Percentiles rank a stretch among this genome's conserved stretches.
Conservation (phyloP, 139 green algal species). For the Closterium sp. region DNA sequence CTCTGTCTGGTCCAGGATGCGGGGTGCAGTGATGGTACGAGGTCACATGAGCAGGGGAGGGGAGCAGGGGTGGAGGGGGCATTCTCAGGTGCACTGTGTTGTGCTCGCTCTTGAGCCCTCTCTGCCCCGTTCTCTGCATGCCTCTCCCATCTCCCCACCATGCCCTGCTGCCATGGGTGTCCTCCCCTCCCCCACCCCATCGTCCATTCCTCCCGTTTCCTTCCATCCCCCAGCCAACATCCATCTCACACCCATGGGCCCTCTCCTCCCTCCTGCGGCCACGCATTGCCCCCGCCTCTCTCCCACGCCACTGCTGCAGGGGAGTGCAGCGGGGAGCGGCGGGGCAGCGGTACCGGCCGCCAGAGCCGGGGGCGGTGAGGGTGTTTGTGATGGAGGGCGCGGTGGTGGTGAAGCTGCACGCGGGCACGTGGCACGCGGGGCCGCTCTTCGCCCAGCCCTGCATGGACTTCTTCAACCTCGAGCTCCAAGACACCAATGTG, state of each 20-base stretch:
- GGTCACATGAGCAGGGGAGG: too few relatives aligned
- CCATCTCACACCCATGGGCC: too few relatives aligned
- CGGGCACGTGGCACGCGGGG: slow-evolving; percentile 75
- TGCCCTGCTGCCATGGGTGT: too few relatives aligned
- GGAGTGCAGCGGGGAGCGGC: slow-evolving; percentile 1
- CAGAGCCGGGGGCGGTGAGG: slow-evolving; percentile 20
- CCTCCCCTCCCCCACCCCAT: too few relatives aligned
- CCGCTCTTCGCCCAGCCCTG: slow-evolving; percentile 66
- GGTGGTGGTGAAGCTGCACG: slow-evolving; percentile 74
- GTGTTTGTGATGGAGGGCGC: slow-evolving; percentile 31
- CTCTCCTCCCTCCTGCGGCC: not conserved
- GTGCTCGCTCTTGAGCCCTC: too few relatives aligned
- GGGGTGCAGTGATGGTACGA: not conserved
- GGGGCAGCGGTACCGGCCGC: slow-evolving; percentile 29
- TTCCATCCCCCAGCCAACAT: too few relatives aligned
- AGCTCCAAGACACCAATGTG: slow-evolving; percentile 92
- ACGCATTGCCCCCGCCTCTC: not conserved
- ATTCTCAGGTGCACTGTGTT: too few relatives aligned
- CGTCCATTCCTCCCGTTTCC: not conserved
- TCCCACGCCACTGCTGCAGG: not conserved
- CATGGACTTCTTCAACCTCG: slow-evolving; percentile 94
- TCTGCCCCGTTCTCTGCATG: too few relatives aligned
- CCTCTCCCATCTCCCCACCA: too few relatives aligned
- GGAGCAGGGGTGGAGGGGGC: too few relatives aligned
- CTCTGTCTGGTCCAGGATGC: slow-evolving; percentile 69